phyloP scores from a whole-genome alignment of 1,284 basidiomycete species.

The Microbotryum violaceum region DNA sequence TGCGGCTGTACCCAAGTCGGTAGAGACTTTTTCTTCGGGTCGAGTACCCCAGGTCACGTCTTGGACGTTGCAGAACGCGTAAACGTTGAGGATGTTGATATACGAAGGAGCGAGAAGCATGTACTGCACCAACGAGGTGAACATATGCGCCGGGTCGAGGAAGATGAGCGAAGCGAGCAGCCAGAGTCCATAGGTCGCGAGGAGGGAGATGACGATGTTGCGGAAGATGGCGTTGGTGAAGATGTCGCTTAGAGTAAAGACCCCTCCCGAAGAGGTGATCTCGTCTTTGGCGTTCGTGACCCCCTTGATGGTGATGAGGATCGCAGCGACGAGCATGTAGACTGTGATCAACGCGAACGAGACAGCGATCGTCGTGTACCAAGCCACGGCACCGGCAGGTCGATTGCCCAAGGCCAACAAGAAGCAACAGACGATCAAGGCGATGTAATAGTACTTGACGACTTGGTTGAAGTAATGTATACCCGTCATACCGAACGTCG shows the following conservation, averaged over 20 bases:
- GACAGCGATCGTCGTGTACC: conserved; percentile 69
- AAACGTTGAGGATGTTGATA: conserved; percentile 81
- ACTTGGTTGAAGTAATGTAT: conserved; percentile 56
- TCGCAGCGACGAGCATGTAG: conserved; percentile 80
- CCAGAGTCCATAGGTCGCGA: conserved; percentile 81
- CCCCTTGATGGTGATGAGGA: conserved; percentile 72
- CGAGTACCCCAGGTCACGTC: conserved; percentile 14
- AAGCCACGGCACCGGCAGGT: conserved; percentile 76
- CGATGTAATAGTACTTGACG: conserved; percentile 79
- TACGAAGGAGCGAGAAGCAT: conserved; percentile 85
- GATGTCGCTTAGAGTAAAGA: conserved; percentile 51
- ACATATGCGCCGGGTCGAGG: conserved; percentile 61
- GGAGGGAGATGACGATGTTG: conserved; percentile 73
- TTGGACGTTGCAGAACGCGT: conserved; percentile 54
- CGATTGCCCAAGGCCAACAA: conserved; percentile 83
- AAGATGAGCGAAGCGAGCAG: conserved; percentile 69
- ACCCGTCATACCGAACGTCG: conserved; percentile 56
- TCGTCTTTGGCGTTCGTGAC: conserved; percentile 51
- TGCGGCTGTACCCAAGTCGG: conserved; percentile 26
- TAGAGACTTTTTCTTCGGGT: conserved; percentile 37
- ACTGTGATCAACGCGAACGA: conserved; percentile 81
- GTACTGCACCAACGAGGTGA: conserved; percentile 92
- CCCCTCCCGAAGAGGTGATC: conserved; percentile 39
- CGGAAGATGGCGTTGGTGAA: conserved; percentile 68
- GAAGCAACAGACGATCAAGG: conserved; percentile 65